These are phyloP conservation scores for Tetragonia tetragonoides DNA, from an alignment of 148 eudicot genomes.

Conservation along the genomic window DNA sequence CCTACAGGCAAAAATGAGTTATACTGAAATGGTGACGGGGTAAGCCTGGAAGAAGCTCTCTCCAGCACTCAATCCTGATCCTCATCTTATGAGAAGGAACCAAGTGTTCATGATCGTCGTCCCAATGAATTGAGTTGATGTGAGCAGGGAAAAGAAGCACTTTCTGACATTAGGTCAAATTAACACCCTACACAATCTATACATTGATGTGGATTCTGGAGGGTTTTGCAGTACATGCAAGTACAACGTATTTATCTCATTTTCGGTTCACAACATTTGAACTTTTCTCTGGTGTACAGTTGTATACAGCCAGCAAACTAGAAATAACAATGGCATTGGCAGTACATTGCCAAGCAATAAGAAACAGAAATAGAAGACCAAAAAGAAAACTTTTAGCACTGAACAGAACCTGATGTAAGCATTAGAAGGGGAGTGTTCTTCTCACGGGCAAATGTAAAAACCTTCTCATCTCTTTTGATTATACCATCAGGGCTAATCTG, in stretches of 20 bases:
- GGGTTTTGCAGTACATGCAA: not conserved
- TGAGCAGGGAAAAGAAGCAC: too few species aligned
- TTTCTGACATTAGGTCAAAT: not conserved
- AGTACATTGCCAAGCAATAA: not conserved
- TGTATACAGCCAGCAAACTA: not conserved
- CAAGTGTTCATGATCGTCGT: too few species aligned
- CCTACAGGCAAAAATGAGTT: too few species aligned
- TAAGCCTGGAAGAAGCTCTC: too few species aligned
- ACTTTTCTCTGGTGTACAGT: not conserved
- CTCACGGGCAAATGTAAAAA: conserved; percentile 72
- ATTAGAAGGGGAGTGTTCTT: conserved; percentile 72
- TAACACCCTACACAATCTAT: not conserved
- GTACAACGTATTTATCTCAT: not conserved
- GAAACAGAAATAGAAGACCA: not conserved
- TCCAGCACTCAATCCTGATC: too few species aligned
- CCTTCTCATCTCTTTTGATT: conserved; percentile 75
- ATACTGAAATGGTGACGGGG: too few species aligned
- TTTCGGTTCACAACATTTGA: not conserved
- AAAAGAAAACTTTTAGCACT: not conserved
- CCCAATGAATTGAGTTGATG: too few species aligned
- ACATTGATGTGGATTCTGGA: too few species aligned
- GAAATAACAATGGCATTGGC: too few species aligned
- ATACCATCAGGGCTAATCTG: conserved; percentile 92
- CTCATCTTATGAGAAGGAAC: too few species aligned
- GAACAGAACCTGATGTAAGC: conserved; percentile 87